Percentiles rank a stretch among this genome's conserved stretches.
Evolutionary conservation across 371 early-diverging fungal species (phyloP).

Genomic region (Mucor circinelloides): DNA sequence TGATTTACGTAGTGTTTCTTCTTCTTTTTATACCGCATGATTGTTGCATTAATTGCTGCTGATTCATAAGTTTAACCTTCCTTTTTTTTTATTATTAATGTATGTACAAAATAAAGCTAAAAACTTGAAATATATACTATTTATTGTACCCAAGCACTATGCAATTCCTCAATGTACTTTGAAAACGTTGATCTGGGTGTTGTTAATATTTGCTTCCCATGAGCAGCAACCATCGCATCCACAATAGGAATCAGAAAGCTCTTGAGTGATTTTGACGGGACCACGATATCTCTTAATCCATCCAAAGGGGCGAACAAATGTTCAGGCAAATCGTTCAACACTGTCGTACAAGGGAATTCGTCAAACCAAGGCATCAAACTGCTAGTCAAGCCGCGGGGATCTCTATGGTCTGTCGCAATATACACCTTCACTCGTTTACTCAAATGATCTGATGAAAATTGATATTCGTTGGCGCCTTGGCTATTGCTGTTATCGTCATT

Average conservation of each 20-base stretch:
- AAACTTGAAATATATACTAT: conserved; percentile 1
- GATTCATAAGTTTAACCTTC: conserved; percentile 33
- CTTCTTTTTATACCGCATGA: conserved; percentile 85
- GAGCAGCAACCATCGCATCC: conserved; percentile 51
- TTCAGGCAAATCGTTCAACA: conserved; percentile 33
- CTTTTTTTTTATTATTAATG: conserved; percentile 2
- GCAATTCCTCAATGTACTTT: conserved; percentile 38
- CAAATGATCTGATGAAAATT: background rate
- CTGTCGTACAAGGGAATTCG: conserved; percentile 40
- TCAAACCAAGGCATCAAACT: conserved; percentile 35
- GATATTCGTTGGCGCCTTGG: background rate
- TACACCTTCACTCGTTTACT: conserved; percentile 14
- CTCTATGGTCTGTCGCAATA: conserved; percentile 45
- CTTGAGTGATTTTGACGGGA: conserved; percentile 33
- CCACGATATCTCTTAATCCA: conserved; percentile 22
- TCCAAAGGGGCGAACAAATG: conserved; percentile 34
- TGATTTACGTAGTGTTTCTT: conserved; percentile 70
- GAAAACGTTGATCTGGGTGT: conserved; percentile 54
- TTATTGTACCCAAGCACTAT: conserved; percentile 29
- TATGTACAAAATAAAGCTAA: conserved; percentile 1
- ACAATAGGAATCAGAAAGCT: conserved; percentile 37
- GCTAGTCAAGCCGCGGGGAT: conserved; percentile 29
- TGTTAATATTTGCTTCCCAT: conserved; percentile 32
- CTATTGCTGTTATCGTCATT: background rate
- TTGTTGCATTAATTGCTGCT: conserved; percentile 68